Conservation (phyloP, 1,139 yeast genomes). For the Hanseniaspora uvarum region DNA sequence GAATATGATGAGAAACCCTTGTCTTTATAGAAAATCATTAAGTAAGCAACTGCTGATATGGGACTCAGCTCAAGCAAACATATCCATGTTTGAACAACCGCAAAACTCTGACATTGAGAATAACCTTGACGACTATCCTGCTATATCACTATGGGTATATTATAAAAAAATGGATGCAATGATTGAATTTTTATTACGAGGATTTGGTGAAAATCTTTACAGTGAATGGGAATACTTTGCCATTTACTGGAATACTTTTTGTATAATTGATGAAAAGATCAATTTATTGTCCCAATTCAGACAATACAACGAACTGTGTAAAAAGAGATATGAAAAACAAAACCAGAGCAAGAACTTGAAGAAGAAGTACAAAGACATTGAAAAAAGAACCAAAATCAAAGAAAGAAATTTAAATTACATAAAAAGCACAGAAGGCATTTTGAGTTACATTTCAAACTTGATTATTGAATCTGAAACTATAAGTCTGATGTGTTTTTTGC, state of each 20-base stretch:
- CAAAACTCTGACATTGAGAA: slow-evolving; percentile 26
- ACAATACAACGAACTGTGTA: slow-evolving; percentile 27
- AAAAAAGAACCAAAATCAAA: slow-evolving; percentile 28
- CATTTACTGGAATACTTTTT: slow-evolving; percentile 59
- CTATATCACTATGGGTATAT: slow-evolving; percentile 62
- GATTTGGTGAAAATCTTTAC: slow-evolving; percentile 68
- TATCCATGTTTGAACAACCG: slow-evolving; percentile 45
- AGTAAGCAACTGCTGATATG: slow-evolving; percentile 48
- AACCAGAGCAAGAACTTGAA: slow-evolving; percentile 31
- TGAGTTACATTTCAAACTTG: slow-evolving; percentile 26
- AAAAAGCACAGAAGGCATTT: slow-evolving; percentile 25
- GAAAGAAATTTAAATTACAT: slow-evolving; percentile 26
- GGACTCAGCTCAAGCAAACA: slow-evolving; percentile 70
- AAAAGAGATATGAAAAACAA: slow-evolving; percentile 32
- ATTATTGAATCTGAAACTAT: slow-evolving; percentile 34
- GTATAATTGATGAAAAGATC: slow-evolving; percentile 41
- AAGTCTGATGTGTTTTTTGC: slow-evolving; percentile 35
- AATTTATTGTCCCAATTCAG: slow-evolving; percentile 45
- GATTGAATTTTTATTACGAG: slow-evolving; percentile 62
- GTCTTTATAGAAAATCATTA: slow-evolving; percentile 71
- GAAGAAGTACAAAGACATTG: slow-evolving; percentile 37
- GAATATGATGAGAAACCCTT: slow-evolving; percentile 58
- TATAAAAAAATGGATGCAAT: slow-evolving; percentile 55
- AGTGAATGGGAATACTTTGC: slow-evolving; percentile 53
- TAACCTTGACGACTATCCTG: slow-evolving; percentile 34